Evolutionary conservation across 2,329 filamentous ascomycete genomes (phyloP), one percentile per base, ranked within the genome.

Genomic region (Leptographium flavum): DNA sequence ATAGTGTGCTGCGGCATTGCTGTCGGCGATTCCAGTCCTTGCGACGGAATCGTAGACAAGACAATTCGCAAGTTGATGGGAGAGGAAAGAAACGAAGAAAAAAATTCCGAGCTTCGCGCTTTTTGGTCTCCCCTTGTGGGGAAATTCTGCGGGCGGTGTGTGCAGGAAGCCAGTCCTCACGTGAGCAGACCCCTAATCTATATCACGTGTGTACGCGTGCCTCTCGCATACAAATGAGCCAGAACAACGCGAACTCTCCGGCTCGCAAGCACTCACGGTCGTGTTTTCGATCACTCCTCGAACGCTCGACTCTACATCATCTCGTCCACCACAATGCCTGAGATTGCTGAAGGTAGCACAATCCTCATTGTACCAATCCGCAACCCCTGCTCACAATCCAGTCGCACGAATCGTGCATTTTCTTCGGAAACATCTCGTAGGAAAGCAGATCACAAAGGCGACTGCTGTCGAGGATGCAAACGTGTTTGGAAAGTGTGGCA

Each of bases 401-500:
- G 46, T 44, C 53, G 83, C 87, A 19, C 83, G 88, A 37, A 76
- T 90, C 52, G 86, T 93, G 42, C 83, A 94, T 60, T 93, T 81
- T 59, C 76, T 98, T 33, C 80, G 78, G 49, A 80, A 83, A 52
- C 76, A 87, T 60, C 73, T 94, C n/a, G 82, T 93, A 25, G 87
- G 86, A 46, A 92, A 86, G 65, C 83, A 72, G 10, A 80, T 98
- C 49, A 66, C 71, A 39, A 74, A 73, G 35, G 82, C 85, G 45
- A 68, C 73, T 22, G 81, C 85, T 13, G 72, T 81, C 50, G 81
- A 94, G 55, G 90, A 98, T 64, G 67, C 69, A 54, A 90, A 83
- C 57, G 74, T 98, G 6, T 98, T 88, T 62, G 87, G 88, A 54
- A 95, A 96, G 63, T 87, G 79, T 19, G 87, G 88, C 27, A 93